phyloP scores from a whole-genome alignment of 2,329 filamentous ascomycete species.

The Colletotrichum sublineola region DNA sequence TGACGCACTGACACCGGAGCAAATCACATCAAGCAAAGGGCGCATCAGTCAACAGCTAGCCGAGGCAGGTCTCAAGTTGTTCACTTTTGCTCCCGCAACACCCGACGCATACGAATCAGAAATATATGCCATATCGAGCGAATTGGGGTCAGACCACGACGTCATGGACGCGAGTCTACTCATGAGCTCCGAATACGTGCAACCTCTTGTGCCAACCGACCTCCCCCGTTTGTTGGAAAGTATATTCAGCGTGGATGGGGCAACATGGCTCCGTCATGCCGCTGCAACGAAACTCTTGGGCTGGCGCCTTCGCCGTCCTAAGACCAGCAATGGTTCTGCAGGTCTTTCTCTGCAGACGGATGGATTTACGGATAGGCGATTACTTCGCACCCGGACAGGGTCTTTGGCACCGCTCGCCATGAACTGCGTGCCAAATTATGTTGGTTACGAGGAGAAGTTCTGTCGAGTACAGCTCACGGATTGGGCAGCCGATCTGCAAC shows the following conservation, averaged over 20 bases:
- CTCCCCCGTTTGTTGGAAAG: slow-evolving; percentile 76
- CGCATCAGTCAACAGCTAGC: slow-evolving; percentile 69
- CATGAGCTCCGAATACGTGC: slow-evolving; percentile 92
- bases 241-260: slow-evolving; percentile 82
- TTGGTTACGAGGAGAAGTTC: slow-evolving; percentile 51
- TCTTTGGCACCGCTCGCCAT: background rate
- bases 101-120: slow-evolving; percentile 49
- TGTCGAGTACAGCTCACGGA: slow-evolving; percentile 76
- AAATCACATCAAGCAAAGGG: slow-evolving; percentile 71
- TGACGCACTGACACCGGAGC: slow-evolving; percentile 74
- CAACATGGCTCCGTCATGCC: slow-evolving; percentile 84
- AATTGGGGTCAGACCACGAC: slow-evolving; percentile 78
- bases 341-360: background rate
- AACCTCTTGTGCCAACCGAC: slow-evolving; percentile 83
- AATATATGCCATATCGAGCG: slow-evolving; percentile 84
- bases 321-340: slow-evolving; percentile 32
- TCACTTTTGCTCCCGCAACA: slow-evolving; percentile 70
- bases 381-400: slow-evolving; percentile 46
- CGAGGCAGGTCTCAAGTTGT: slow-evolving; percentile 71
- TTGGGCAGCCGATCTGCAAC: slow-evolving; percentile 86
- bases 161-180: slow-evolving; percentile 92
- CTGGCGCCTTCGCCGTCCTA: slow-evolving; percentile 65
- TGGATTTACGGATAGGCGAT: slow-evolving; percentile 59
- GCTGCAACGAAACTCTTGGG: slow-evolving; percentile 85
- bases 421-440: slow-evolving; percentile 41